These are phyloP conservation scores for Tieghemiomyces parasiticus DNA, from an alignment of 192 early-diverging fungal species.

Conservation along the genomic window DNA sequence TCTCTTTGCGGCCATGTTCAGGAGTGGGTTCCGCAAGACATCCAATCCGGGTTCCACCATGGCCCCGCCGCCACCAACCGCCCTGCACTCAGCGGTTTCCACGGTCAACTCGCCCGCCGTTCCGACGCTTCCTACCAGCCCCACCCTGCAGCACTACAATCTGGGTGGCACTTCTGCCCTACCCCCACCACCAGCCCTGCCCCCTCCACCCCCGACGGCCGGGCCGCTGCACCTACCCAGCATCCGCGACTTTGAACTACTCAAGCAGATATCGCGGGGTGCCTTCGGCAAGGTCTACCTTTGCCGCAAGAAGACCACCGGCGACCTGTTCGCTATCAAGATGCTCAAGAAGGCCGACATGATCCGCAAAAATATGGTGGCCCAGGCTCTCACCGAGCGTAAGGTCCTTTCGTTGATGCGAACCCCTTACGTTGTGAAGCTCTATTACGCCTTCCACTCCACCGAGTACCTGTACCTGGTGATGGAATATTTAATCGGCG, in stretches of 20 bases:
- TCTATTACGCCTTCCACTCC: slow-evolving; percentile 88
- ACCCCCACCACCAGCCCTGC: neutral
- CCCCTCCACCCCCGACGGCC: neutral
- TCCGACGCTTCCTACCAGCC: slow-evolving; percentile 1
- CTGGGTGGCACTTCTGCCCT: neutral
- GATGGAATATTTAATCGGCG: slow-evolving; percentile 86
- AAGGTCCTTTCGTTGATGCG: slow-evolving; percentile 62
- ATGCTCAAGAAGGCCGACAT: slow-evolving; percentile 85
- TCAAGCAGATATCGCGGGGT: slow-evolving; percentile 88
- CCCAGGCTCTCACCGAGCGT: slow-evolving; percentile 74
- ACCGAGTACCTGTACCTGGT: slow-evolving; percentile 76
- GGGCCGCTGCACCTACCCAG: slow-evolving; percentile 52
- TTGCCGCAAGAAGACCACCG: slow-evolving; percentile 68
- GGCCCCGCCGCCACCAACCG: neutral
- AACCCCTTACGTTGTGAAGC: slow-evolving; percentile 78
- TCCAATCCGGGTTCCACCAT: slow-evolving; percentile 14
- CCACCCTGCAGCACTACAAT: neutral
- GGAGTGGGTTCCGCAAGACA: slow-evolving; percentile 15
- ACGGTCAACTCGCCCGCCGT: neutral
- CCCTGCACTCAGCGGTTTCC: no score
- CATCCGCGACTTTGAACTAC: slow-evolving; percentile 86
- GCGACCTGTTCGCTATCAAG: slow-evolving; percentile 86
- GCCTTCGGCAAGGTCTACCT: slow-evolving; percentile 88
- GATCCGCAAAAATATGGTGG: slow-evolving; percentile 94
- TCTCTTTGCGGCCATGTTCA: slow-evolving; percentile 53